phyloP scores from a whole-genome alignment of 2,329 filamentous ascomycete species.

The Bipolaris cookei region DNA sequence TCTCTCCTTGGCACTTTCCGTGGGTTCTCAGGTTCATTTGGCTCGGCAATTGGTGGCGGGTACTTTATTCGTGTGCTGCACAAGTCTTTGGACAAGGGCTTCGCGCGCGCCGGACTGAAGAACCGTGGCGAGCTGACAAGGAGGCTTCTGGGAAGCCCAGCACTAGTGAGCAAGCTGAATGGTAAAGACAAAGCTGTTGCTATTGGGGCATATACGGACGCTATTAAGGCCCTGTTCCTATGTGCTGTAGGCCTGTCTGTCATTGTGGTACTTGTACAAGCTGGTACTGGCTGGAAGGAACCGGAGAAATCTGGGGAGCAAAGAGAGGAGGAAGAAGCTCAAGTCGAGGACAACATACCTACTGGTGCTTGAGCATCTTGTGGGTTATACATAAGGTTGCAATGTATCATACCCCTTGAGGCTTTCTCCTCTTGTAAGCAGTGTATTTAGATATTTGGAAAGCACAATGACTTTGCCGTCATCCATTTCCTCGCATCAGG shows the following conservation, averaged over 20 bases:
- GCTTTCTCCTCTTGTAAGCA: background rate
- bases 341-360: constrained; percentile 31
- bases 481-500: too few species aligned
- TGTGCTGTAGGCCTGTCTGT: constrained; percentile 58
- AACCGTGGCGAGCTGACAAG: constrained; percentile 56
- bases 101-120: constrained; percentile 54
- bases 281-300: constrained; percentile 63
- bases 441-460: too few species aligned
- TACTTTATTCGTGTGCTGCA: constrained; percentile 70
- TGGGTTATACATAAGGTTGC: background rate
- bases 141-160: constrained; percentile 65
- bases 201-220: constrained; percentile 61
- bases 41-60: constrained; percentile 78
- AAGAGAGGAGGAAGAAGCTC: constrained; percentile 27
- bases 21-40: constrained; percentile 81
- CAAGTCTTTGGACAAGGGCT: constrained; percentile 62
- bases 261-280: constrained; percentile 60
- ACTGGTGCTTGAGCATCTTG: constrained; percentile 21
- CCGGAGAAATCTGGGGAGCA: constrained; percentile 32
- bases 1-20: constrained; percentile 80
- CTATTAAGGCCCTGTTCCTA: constrained; percentile 60
- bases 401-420: background rate
- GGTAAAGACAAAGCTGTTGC: constrained; percentile 61
- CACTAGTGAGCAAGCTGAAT: constrained; percentile 57
- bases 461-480: background rate